These are phyloP conservation scores for Flagelloscypha sp. DNA, from an alignment of 768 basidiomycete genomes.

Conservation along the genomic window DNA sequence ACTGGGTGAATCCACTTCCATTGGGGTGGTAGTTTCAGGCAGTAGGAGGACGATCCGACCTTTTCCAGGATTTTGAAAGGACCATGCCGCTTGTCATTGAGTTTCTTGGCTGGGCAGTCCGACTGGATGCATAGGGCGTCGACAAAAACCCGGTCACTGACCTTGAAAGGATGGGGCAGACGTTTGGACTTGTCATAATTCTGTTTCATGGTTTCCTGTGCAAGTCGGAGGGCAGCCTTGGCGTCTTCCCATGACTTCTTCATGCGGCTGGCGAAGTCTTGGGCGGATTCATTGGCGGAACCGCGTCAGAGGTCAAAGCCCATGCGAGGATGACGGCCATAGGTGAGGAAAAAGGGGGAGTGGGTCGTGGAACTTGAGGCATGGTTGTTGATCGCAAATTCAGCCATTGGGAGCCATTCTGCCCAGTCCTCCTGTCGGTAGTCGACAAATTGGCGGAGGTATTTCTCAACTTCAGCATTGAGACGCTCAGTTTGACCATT, in stretches of 20 bases:
- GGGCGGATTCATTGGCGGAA: slow-evolving; percentile 10
- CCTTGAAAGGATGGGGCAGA: too few relatives aligned
- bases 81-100: slow-evolving; percentile 16
- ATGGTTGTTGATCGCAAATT: slow-evolving; percentile 26
- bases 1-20: slow-evolving; percentile 13
- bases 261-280: slow-evolving; percentile 12
- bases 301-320: too few relatives aligned
- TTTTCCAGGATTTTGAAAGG: slow-evolving; percentile 18
- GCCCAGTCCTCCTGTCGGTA: slow-evolving; percentile 24
- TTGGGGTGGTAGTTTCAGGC: slow-evolving; percentile 13
- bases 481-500: slow-evolving; percentile 30
- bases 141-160: slow-evolving; percentile 16
- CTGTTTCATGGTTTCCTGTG: slow-evolving; percentile 19
- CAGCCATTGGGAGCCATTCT: slow-evolving; percentile 19
- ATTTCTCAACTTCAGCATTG: slow-evolving; percentile 24
- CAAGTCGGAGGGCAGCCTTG: slow-evolving; percentile 7
- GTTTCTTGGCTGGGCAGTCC: slow-evolving; percentile 11
- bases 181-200: slow-evolving; percentile 14
- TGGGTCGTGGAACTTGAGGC: slow-evolving; percentile 16
- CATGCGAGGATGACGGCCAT: slow-evolving; percentile 18
- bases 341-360: slow-evolving; percentile 23
- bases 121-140: slow-evolving; percentile 13
- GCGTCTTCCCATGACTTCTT: slow-evolving; percentile 10
- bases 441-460: slow-evolving; percentile 19
- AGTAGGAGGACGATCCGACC: slow-evolving; percentile 11